These are phyloP conservation scores for Mallotus repandus DNA, from an alignment of 441 rosid genomes.

Conservation along the genomic window DNA sequence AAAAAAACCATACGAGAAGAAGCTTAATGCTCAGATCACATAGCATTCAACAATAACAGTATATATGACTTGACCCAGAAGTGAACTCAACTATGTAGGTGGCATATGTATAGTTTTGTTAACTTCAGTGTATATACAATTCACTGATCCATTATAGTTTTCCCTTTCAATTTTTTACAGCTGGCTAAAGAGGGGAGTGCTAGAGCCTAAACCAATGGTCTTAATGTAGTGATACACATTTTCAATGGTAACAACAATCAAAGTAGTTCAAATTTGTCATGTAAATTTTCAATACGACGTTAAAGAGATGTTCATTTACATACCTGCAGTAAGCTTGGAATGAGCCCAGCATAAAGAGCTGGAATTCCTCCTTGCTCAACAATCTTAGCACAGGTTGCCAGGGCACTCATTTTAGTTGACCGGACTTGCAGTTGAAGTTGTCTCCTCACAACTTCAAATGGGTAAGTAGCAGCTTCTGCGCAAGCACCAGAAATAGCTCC, in stretches of 20 bases:
- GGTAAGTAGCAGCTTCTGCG: slow-evolving; percentile 80
- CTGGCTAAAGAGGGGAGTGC: not conserved
- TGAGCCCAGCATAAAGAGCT: slow-evolving; percentile 78
- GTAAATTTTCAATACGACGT: not conserved
- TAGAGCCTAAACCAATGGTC: not conserved
- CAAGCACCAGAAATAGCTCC: slow-evolving; percentile 87
- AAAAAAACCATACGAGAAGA: not conserved
- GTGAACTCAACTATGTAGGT: not conserved
- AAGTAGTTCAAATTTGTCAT: not conserved
- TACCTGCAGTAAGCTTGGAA: slow-evolving; percentile 85
- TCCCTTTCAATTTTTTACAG: not conserved
- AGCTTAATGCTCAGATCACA: not conserved
- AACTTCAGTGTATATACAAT: not conserved
- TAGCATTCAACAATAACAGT: not conserved
- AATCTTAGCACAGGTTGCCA: slow-evolving; percentile 54
- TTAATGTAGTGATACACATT: not conserved
- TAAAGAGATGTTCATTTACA: not conserved
- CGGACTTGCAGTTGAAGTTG: slow-evolving; percentile 71
- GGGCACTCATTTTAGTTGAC: slow-evolving; percentile 52
- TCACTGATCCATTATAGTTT: not conserved
- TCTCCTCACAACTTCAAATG: slow-evolving; percentile 80
- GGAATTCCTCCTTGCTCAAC: slow-evolving; percentile 68
- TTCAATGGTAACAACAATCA: not conserved
- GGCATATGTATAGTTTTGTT: not conserved
- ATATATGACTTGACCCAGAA: not conserved